Evolutionary conservation across 2,329 filamentous ascomycete species (phyloP).

Genomic region (Calonectria pseudoturangicola): DNA sequence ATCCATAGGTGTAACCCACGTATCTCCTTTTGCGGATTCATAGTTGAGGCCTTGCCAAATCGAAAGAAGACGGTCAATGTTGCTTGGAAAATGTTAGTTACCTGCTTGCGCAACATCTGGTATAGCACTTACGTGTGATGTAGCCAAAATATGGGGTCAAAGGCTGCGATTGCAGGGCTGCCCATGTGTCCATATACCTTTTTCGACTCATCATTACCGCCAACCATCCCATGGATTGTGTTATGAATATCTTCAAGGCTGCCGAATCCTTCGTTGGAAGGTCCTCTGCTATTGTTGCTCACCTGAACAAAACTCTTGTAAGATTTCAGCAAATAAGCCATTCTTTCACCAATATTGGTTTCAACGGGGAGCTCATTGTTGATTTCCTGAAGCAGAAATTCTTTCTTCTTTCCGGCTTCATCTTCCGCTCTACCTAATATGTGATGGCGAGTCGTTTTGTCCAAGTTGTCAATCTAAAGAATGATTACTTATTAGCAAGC

Average conservation of each 20-base stretch:
- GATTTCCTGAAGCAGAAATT: no score
- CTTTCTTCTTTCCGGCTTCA: neutral
- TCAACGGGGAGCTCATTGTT: neutral
- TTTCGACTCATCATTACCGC: no score
- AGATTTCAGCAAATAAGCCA: neutral
- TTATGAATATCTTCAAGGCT: neutral
- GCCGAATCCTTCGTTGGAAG: neutral
- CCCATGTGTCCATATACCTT: neutral
- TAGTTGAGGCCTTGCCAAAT: neutral
- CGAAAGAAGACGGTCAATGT: neutral
- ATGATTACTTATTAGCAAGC: neutral
- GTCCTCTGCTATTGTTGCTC: neutral
- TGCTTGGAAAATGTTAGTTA: neutral
- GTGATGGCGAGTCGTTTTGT: neutral
- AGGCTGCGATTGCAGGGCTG: neutral
- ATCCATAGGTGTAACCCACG: neutral
- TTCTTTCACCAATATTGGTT: neutral
- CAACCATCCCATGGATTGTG: neutral
- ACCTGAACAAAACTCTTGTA: neutral
- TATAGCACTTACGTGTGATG: neutral
- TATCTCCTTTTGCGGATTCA: neutral
- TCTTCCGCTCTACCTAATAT: neutral
- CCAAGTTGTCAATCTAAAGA: neutral
- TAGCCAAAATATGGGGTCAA: constrained; percentile 1
- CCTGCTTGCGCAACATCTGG: neutral